A percentile compares a stretch with the other conserved stretches of the same genome.
Evolutionary conservation across 2,329 filamentous ascomycete species (phyloP).

Genomic region (Phialocephala sp.): DNA sequence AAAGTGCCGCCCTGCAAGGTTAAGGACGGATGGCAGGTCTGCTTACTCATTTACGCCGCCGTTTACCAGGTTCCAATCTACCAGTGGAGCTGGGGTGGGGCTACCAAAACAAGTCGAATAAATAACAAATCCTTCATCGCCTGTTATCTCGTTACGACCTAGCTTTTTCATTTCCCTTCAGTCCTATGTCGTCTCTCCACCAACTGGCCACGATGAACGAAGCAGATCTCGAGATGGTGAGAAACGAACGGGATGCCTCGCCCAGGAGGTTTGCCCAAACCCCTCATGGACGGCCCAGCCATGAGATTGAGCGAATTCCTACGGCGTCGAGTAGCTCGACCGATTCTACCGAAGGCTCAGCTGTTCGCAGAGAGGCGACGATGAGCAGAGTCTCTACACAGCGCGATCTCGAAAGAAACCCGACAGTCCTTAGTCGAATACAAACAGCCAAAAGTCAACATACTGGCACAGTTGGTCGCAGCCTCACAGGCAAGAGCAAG

Average conservation of each 20-base stretch:
- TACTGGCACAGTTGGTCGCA: slow-evolving; percentile 70
- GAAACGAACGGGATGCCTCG: slow-evolving; percentile 58
- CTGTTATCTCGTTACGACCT: not conserved
- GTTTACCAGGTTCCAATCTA: not conserved
- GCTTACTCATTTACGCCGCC: not conserved
- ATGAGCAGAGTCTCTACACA: slow-evolving; percentile 70
- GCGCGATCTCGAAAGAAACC: slow-evolving; percentile 70
- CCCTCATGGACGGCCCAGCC: slow-evolving; percentile 44
- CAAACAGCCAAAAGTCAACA: slow-evolving; percentile 75
- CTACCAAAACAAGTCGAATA: slow-evolving; percentile 3
- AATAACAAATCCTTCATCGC: not conserved
- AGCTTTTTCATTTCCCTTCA: not conserved
- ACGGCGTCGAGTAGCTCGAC: slow-evolving; percentile 59
- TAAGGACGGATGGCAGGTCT: not conserved
- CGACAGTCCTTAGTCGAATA: slow-evolving; percentile 73
- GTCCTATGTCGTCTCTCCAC: not conserved
- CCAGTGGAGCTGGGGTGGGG: not conserved
- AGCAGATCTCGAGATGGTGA: slow-evolving; percentile 37
- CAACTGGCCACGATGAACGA: slow-evolving; percentile 37
- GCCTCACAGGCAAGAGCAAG: slow-evolving; percentile 48
- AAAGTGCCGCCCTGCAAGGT: slow-evolving; percentile 4
- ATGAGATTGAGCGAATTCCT: slow-evolving; percentile 65
- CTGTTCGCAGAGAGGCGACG: slow-evolving; percentile 47
- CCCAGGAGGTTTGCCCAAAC: slow-evolving; percentile 43
- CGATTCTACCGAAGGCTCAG: slow-evolving; percentile 48